These are phyloP conservation scores for Rauvolfia tetraphylla DNA, from an alignment of 257 asterid species.

Conservation along the genomic window DNA sequence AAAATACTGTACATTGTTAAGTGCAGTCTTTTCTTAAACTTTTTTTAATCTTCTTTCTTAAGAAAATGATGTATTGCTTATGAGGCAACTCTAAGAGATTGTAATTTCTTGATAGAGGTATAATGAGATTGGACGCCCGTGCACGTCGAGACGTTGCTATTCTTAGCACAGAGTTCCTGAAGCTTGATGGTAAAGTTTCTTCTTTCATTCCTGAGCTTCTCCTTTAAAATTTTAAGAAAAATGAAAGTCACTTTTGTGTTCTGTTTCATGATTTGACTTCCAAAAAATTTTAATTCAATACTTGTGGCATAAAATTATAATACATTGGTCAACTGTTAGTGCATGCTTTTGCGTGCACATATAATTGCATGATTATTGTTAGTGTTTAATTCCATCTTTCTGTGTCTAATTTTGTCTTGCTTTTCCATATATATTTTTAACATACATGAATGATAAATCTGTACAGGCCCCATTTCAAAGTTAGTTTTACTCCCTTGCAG, in stretches of 20 bases:
- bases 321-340: not conserved
- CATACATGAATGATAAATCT: not conserved
- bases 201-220: constrained; percentile 16
- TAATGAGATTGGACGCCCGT: constrained; percentile 85
- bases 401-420: not conserved
- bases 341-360: not conserved
- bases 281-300: not conserved
- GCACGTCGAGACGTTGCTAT: constrained; percentile 89
- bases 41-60: not conserved
- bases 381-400: not conserved
- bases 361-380: not conserved
- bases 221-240: not conserved
- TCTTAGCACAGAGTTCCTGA: constrained; percentile 84
- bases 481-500: not conserved
- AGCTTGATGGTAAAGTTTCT: constrained; percentile 75
- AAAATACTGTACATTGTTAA: not conserved
- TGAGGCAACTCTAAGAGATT: constrained; percentile 17
- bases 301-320: not conserved
- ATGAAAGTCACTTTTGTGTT: not conserved
- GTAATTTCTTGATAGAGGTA: constrained; percentile 44
- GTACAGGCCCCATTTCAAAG: not conserved
- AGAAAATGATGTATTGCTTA: not conserved
- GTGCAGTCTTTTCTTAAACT: not conserved
- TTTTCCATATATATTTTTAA: not conserved
- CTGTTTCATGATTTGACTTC: not conserved